Evolutionary conservation across 768 basidiomycete species (phyloP).

Genomic region (Leccinum subgranulosum): DNA sequence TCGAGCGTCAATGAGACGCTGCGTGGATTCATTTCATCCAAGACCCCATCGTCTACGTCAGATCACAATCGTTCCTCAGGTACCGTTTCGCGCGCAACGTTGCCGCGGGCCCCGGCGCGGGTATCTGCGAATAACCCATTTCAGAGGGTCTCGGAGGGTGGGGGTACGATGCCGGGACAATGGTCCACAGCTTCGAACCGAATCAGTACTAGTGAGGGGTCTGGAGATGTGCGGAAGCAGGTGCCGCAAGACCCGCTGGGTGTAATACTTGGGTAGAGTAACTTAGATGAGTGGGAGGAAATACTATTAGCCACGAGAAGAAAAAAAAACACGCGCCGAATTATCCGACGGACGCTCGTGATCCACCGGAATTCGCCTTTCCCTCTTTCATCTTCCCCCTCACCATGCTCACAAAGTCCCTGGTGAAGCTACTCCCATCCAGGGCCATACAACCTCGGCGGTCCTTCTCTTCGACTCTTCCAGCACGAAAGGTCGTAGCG

Average conservation of each 20-base stretch:
- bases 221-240: conserved; percentile 10
- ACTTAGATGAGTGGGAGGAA: neutral
- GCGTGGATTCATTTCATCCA: conserved; percentile 21
- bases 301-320: conserved; percentile 6
- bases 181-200: conserved; percentile 2
- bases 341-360: conserved; percentile 10
- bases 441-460: conserved; percentile 50
- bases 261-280: conserved; percentile 21
- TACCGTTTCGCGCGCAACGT: conserved; percentile 10
- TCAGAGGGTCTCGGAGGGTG: conserved; percentile 18
- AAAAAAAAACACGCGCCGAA: conserved; percentile 24
- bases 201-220: neutral
- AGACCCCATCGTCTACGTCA: conserved; percentile 1
- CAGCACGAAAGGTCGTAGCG: conserved; percentile 58
- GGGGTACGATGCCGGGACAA: conserved; percentile 1
- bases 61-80: conserved; percentile 17
- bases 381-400: conserved; percentile 8
- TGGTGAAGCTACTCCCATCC: conserved; percentile 35
- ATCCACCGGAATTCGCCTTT: conserved; percentile 10
- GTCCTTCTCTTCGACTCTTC: conserved; percentile 64
- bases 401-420: conserved; percentile 63
- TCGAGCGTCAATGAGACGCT: conserved; percentile 20
- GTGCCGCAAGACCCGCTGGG: conserved; percentile 29
- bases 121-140: conserved; percentile 30
- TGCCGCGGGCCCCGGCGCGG: conserved; percentile 24